A percentile compares a stretch with the other conserved stretches of the same genome.
These are phyloP conservation scores for Avena atlantica DNA, from an alignment of 176 grass and related monocot genomes.

Conservation along the genomic window DNA sequence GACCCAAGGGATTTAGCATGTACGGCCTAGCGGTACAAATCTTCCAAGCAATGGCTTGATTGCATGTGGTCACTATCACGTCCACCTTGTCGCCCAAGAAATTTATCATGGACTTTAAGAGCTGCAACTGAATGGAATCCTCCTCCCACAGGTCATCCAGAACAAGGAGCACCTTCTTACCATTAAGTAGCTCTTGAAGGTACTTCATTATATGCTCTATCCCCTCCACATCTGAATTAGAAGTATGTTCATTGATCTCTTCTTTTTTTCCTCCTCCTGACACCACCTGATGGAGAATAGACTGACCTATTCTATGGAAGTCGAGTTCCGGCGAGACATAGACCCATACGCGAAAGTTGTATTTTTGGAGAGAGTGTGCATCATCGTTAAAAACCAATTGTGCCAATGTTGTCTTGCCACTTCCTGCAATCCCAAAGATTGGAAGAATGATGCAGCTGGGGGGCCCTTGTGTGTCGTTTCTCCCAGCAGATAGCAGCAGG, in stretches of 20 bases:
- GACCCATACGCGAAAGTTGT: not conserved
- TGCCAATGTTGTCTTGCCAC: constrained; percentile 28
- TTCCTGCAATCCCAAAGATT: not conserved
- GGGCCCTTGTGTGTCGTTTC: not conserved
- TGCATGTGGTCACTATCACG: constrained; percentile 1
- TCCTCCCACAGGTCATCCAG: not conserved
- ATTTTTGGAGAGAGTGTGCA: not conserved
- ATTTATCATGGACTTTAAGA: not conserved
- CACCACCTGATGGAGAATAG: not conserved
- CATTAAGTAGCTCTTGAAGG: not conserved
- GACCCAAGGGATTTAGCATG: not conserved
- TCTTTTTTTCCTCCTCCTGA: not conserved
- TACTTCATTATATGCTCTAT: not conserved
- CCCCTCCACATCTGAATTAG: not conserved
- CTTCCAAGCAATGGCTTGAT: not conserved
- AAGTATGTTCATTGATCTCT: not conserved
- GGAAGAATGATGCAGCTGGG: not conserved
- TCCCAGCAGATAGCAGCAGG: not conserved
- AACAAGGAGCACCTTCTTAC: not conserved
- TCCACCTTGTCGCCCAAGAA: not conserved
- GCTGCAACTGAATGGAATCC: not conserved
- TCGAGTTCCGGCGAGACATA: not conserved
- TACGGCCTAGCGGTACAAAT: not conserved
- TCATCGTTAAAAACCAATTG: not conserved
- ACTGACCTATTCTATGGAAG: not conserved